Conservation (phyloP, 306 rosid species). For the Vigna unguiculata region DNA sequence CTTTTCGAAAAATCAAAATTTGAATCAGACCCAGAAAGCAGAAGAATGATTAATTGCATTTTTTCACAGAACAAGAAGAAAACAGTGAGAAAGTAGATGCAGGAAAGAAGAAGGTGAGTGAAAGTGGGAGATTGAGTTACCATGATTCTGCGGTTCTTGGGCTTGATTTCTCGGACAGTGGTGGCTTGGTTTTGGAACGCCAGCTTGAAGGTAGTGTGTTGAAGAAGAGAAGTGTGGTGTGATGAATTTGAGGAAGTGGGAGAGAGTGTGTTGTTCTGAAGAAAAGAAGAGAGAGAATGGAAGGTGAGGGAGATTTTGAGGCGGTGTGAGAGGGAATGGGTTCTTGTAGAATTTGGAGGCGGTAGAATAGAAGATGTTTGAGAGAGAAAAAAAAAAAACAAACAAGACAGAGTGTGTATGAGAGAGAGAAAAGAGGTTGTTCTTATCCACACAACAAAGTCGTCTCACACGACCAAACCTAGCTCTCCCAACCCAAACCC, state of each 20-base stretch:
- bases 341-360: conserved; percentile 57
- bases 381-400: conserved; percentile 37
- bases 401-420: background rate
- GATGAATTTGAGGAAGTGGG: conserved; percentile 29
- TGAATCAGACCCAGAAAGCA: conserved; percentile 37
- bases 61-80: background rate
- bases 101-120: background rate
- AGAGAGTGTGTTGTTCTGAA: background rate
- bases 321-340: conserved; percentile 67
- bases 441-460: conserved; percentile 83
- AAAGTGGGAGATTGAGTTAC: conserved; percentile 30
- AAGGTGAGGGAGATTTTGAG: conserved; percentile 21
- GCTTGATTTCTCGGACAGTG: conserved; percentile 80
- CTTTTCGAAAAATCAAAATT: conserved; percentile 43
- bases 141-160: conserved; percentile 88
- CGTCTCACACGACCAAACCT: conserved; percentile 58
- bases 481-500: conserved; percentile 28
- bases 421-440: conserved; percentile 47
- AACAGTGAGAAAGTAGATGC: background rate
- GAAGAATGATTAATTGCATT: conserved; percentile 7
- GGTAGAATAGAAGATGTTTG: conserved; percentile 51
- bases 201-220: conserved; percentile 58
- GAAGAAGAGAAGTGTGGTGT: background rate
- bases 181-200: conserved; percentile 81
- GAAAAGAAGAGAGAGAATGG: conserved; percentile 41